These are phyloP conservation scores for Apiotrichum montevideense DNA, from an alignment of 1,284 basidiomycete species.

Conservation along the genomic window DNA sequence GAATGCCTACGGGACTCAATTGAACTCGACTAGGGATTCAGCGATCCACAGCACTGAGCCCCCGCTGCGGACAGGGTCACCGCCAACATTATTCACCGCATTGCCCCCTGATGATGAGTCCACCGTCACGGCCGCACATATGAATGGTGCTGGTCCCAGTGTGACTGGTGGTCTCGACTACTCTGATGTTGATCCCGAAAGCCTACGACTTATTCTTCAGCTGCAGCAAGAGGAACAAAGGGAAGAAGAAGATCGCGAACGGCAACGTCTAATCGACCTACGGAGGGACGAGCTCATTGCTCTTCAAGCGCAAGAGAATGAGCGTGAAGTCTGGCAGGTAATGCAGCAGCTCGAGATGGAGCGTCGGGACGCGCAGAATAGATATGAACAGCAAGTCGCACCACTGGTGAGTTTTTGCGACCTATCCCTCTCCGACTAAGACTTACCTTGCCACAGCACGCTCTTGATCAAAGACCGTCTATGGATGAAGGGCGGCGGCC, in stretches of 20 bases:
- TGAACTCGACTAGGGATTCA: background rate
- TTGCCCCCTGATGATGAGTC: slow-evolving; percentile 2
- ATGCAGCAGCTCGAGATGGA: slow-evolving; percentile 7
- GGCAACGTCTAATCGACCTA: slow-evolving; percentile 1
- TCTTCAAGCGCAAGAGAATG: slow-evolving; percentile 39
- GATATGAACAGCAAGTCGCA: background rate
- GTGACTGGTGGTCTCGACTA: slow-evolving; percentile 2
- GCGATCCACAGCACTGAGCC: background rate
- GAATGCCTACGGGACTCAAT: background rate
- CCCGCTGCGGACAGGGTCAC: background rate
- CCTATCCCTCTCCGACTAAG: too few species aligned
- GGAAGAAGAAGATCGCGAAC: slow-evolving; percentile 17
- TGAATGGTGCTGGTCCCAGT: slow-evolving; percentile 18
- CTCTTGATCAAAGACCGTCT: background rate
- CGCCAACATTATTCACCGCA: background rate
- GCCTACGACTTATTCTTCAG: slow-evolving; percentile 22
- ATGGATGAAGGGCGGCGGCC: background rate
- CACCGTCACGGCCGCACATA: slow-evolving; percentile 2
- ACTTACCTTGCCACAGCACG: background rate
- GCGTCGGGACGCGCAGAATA: background rate
- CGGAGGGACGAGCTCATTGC: slow-evolving; percentile 37
- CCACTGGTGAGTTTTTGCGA: background rate
- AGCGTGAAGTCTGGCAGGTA: slow-evolving; percentile 30
- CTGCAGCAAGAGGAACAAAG: slow-evolving; percentile 36
- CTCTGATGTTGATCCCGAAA: too few species aligned